A percentile compares a stretch with the other conserved stretches of the same genome.
Evolutionary conservation across 75 land plant species (phyloP).

Genomic region (Picea sitchensis): DNA sequence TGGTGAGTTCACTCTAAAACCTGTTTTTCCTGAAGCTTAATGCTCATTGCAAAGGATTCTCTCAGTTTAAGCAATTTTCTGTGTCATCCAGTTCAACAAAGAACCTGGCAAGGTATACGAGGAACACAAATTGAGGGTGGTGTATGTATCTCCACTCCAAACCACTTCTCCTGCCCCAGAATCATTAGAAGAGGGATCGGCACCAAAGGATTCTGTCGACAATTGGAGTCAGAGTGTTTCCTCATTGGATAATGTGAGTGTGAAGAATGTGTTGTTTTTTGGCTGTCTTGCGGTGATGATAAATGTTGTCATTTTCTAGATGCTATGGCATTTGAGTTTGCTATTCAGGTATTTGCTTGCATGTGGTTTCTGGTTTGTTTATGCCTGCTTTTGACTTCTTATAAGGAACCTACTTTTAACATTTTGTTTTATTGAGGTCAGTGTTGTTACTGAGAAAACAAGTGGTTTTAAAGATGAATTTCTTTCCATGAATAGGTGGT

Average conservation of each 20-base stretch:
- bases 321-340: neutral
- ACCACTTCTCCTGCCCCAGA: conserved; percentile 72
- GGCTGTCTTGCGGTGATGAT: neutral
- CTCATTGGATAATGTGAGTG: neutral
- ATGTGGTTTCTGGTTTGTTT: neutral
- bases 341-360: neutral
- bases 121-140: conserved; percentile 76
- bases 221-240: conserved; percentile 14
- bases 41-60: neutral
- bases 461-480: neutral
- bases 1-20: conserved; percentile 25
- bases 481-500: conserved; percentile 5
- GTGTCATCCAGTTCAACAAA: conserved; percentile 66
- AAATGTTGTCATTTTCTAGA: neutral
- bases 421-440: neutral
- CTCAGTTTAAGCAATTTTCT: conserved; percentile 1
- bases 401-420: neutral
- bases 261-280: neutral
- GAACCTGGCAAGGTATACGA: conserved; percentile 51
- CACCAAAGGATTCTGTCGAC: conserved; percentile 39
- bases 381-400: neutral
- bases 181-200: conserved; percentile 58
- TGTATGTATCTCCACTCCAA: conserved; percentile 56
- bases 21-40: neutral
- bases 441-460: neutral